These are phyloP conservation scores for Starmerella vitae DNA, from an alignment of 805 yeast species.

Conservation along the genomic window DNA sequence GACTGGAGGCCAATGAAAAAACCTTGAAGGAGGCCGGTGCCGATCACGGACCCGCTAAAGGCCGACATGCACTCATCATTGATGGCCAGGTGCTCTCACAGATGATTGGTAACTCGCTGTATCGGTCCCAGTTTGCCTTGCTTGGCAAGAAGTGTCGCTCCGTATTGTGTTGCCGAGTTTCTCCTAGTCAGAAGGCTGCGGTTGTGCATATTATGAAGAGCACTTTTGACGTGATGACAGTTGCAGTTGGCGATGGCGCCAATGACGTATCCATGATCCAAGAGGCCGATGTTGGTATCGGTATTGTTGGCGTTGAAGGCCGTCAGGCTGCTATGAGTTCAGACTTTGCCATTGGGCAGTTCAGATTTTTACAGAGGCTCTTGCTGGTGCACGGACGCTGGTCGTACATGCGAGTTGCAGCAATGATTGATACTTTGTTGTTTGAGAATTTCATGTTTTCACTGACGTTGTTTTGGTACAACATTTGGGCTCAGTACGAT, in stretches of 20 bases:
- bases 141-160: slow-evolving; percentile 66
- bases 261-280: slow-evolving; percentile 85
- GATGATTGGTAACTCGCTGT: slow-evolving; percentile 30
- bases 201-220: slow-evolving; percentile 59
- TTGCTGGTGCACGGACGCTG: slow-evolving; percentile 70
- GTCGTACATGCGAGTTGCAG: slow-evolving; percentile 63
- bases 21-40: slow-evolving; percentile 38
- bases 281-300: slow-evolving; percentile 72
- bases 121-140: slow-evolving; percentile 44
- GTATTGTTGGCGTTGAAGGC: slow-evolving; percentile 82
- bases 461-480: slow-evolving; percentile 65
- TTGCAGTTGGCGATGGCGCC: slow-evolving; percentile 79
- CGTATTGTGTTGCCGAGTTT: slow-evolving; percentile 72
- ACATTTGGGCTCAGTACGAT: slow-evolving; percentile 55
- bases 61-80: slow-evolving; percentile 46
- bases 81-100: slow-evolving; percentile 53
- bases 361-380: slow-evolving; percentile 51
- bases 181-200: slow-evolving; percentile 72
- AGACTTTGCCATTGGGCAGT: slow-evolving; percentile 73
- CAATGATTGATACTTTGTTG: slow-evolving; percentile 70
- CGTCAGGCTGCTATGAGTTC: slow-evolving; percentile 79
- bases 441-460: slow-evolving; percentile 68
- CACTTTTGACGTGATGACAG: slow-evolving; percentile 57
- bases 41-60: slow-evolving; percentile 54
- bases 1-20: slow-evolving; percentile 26